These are phyloP conservation scores for Globisporangium rhizosaccharum DNA, from an alignment of 352 stramenopile genomes.

Conservation along the genomic window DNA sequence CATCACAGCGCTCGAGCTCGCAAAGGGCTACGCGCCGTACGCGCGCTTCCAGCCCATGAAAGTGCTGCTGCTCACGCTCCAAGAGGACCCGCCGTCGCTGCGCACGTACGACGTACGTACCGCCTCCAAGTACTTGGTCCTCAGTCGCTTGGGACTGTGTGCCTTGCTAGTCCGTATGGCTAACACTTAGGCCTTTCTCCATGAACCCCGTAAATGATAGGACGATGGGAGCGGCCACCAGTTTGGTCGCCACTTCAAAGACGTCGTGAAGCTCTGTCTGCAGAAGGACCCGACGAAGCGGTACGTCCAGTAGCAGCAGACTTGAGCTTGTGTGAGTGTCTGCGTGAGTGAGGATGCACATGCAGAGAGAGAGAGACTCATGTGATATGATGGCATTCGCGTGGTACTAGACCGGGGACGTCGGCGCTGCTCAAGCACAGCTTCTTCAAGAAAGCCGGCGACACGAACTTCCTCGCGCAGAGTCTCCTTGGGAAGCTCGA, in stretches of 20 bases:
- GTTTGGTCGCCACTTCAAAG: conserved; percentile 84
- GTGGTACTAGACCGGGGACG: conserved; percentile 55
- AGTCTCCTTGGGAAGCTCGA: conserved; percentile 74
- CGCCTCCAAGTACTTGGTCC: neutral
- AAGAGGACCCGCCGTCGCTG: conserved; percentile 94
- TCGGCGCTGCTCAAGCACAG: conserved; percentile 83
- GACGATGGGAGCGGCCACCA: conserved; percentile 80
- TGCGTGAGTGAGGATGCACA: neutral
- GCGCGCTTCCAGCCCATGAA: conserved; percentile 98
- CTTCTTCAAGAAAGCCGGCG: conserved; percentile 87
- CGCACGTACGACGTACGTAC: conserved; percentile 83
- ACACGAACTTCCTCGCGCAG: conserved; percentile 55
- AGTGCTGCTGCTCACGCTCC: conserved; percentile 94
- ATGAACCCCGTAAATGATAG: conserved; percentile 18
- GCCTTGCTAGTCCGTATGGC: conserved; percentile 1
- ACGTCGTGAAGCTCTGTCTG: conserved; percentile 86
- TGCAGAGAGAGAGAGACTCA: neutral
- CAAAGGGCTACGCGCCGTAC: conserved; percentile 98
- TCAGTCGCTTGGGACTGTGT: neutral
- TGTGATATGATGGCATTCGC: neutral
- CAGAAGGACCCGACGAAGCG: conserved; percentile 86
- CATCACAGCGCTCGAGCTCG: conserved; percentile 98
- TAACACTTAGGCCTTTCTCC: neutral
- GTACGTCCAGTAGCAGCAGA: conserved; percentile 16
- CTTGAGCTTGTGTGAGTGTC: neutral